Evolutionary conservation across 2,329 filamentous ascomycete genomes (phyloP), one percentile per base, ranked within the genome.

Genomic region (Epichloe aotearoae): DNA sequence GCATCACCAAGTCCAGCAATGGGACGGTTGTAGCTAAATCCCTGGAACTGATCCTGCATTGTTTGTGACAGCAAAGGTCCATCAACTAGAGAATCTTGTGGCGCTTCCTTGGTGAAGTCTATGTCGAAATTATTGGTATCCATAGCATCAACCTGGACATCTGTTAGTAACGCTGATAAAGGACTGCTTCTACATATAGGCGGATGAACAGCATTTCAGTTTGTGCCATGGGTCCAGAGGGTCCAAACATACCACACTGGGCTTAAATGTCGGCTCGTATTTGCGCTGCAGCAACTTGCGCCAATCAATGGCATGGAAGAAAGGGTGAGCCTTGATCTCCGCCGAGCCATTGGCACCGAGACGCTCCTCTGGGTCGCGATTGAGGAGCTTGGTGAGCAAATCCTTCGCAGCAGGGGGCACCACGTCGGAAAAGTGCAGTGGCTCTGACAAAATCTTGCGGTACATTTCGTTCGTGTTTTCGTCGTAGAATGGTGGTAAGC

Each of bases 401-500:
- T 97, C 91, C 67, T 94, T 90, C 55, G 93, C 93, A 40, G 91
- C 89, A 1, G 88, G 86, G 11, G 93, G 93, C 33, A 97, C 91
- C 34, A 96, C 82, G 59, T 97, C 91, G 15, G 91, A 90, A 76
- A 97, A 97, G 66, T 95, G 89, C 46, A 98, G 76, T 23, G 93
- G 91, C 68, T 97, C 93, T 52, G 90, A 91, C 46, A 97, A 74
- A 62, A 98, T 98, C 79, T 98, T 98, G 66, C 90, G 86, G 69
- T 98, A 97, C 93, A 95, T 97, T 70, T 97, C 91, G 69, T 97
- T 97, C 54, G 89, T 96, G 71, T 96, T 96, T 70, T 98, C 93
- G 61, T 97, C 91, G 70, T 98, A 98, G 72, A 97, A 98, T 0
- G 93, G 93, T 36, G 93, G 93, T 44, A 97, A 75, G 51, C 93